phyloP scores from a whole-genome alignment of 164 flowering plant genomes.

The Kingdonia uniflora region DNA sequence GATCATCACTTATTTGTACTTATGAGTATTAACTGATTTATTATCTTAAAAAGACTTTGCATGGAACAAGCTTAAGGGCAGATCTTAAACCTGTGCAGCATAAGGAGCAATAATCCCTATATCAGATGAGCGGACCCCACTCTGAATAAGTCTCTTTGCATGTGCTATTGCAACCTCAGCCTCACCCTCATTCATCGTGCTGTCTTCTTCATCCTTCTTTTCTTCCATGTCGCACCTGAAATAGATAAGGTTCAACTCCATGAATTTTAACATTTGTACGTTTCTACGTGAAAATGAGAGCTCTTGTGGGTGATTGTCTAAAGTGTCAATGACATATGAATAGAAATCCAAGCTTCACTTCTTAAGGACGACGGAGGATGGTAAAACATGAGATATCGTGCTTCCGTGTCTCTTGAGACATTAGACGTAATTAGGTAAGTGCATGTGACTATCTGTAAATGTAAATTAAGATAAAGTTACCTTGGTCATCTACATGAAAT shows the following conservation, averaged over 20 bases:
- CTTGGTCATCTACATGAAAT: background rate
- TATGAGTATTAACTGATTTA: no score
- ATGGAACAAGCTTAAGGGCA: background rate
- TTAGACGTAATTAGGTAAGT: no score
- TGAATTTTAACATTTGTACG: background rate
- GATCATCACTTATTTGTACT: background rate
- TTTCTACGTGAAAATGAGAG: no score
- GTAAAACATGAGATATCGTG: no score
- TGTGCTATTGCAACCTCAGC: conserved; percentile 91
- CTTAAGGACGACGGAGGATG: no score
- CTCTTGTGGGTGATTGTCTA: no score
- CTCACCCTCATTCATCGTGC: conserved; percentile 98
- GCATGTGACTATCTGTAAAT: no score
- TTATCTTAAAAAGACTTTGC: no score
- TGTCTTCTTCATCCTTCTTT: conserved; percentile 97
- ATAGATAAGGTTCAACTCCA: background rate
- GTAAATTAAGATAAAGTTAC: background rate
- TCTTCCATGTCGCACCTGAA: conserved; percentile 99
- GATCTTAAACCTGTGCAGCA: conserved; percentile 72
- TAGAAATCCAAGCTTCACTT: no score
- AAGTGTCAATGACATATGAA: no score
- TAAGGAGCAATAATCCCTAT: conserved; percentile 96
- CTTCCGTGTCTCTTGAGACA: no score
- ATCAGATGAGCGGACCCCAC: conserved; percentile 79
- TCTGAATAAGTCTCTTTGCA: conserved; percentile 73